Conservation (phyloP, 495 filamentous ascomycete genomes). For the Neurospora sp. region DNA sequence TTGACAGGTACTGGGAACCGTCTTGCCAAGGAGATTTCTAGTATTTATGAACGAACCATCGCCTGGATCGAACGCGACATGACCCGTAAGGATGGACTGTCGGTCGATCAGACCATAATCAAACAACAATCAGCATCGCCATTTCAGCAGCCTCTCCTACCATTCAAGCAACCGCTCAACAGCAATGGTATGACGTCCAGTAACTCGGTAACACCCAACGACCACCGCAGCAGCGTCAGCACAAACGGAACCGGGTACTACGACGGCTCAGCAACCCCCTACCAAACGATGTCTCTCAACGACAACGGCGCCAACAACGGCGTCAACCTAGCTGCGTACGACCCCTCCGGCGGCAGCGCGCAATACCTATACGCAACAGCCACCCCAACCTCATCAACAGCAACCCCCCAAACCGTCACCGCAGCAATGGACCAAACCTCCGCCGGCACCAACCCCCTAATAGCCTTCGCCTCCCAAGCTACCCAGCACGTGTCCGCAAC, state of each 20-base stretch:
- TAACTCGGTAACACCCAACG: not conserved
- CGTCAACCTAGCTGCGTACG: constrained; percentile 1
- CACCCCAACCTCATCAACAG: constrained; percentile 2
- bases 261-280: constrained; percentile 11
- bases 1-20: constrained; percentile 23
- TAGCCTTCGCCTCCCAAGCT: constrained; percentile 26
- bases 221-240: constrained; percentile 6
- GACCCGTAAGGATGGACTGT: constrained; percentile 11
- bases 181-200: not conserved
- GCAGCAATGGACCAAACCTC: constrained; percentile 5
- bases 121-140: constrained; percentile 8
- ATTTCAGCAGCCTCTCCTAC: constrained; percentile 1
- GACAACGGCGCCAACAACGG: constrained; percentile 14
- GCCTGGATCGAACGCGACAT: constrained; percentile 35
- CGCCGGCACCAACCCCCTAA: constrained; percentile 16
- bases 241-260: constrained; percentile 20
- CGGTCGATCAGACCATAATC: constrained; percentile 1
- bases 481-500: constrained; percentile 18
- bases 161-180: not conserved
- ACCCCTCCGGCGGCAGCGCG: constrained; percentile 5
- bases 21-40: constrained; percentile 11
- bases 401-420: constrained; percentile 1
- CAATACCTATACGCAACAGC: constrained; percentile 16
- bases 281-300: constrained; percentile 8
- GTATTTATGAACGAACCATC: constrained; percentile 22